These are phyloP conservation scores for Gynochthodes officinalis DNA, from an alignment of 257 asterid genomes.

Conservation along the genomic window DNA sequence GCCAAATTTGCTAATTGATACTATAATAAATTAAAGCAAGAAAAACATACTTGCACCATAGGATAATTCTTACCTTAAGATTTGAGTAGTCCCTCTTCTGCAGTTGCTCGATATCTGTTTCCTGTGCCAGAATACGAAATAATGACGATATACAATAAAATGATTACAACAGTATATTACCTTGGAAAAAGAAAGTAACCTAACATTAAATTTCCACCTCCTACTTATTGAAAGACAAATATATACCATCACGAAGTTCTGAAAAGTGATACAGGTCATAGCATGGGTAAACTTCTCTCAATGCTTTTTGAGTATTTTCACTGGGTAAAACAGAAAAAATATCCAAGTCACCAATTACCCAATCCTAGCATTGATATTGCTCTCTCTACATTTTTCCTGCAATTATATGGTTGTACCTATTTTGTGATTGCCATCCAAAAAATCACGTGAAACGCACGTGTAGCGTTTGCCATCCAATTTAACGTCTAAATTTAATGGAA, in stretches of 20 bases:
- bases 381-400: neutral
- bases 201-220: neutral
- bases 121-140: slow-evolving; percentile 40
- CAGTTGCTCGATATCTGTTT: slow-evolving; percentile 90
- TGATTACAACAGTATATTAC: neutral
- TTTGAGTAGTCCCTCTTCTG: slow-evolving; percentile 92
- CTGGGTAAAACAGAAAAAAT: neutral
- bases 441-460: too few relatives aligned
- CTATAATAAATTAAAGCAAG: slow-evolving; percentile 12
- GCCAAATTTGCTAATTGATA: slow-evolving; percentile 33
- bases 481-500: too few relatives aligned
- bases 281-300: too few relatives aligned
- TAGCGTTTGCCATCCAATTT: too few relatives aligned
- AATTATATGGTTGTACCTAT: neutral
- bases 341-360: neutral
- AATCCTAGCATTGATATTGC: neutral
- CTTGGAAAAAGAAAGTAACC: neutral
- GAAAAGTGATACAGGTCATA: neutral
- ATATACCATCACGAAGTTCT: neutral
- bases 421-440: too few relatives aligned
- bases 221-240: neutral
- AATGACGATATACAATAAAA: neutral
- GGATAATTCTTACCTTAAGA: slow-evolving; percentile 57
- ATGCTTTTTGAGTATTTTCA: neutral
- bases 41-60: slow-evolving; percentile 16